Evolutionary conservation across 257 asterid species (phyloP).

Genomic region (Vinca minor): DNA sequence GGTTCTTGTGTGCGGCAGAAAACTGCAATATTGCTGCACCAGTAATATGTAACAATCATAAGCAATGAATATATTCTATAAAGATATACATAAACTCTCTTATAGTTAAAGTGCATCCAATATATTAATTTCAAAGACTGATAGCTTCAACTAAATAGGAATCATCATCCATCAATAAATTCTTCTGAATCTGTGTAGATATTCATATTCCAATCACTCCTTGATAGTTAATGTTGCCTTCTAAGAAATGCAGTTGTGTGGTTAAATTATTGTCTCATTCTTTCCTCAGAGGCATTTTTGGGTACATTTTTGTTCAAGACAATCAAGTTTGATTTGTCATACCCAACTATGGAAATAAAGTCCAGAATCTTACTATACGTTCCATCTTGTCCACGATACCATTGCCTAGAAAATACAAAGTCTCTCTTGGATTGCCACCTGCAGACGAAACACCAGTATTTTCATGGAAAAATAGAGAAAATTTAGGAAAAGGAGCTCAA

Average conservation of each 20-base stretch:
- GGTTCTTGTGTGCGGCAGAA: constrained; percentile 73
- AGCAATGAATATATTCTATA: background rate
- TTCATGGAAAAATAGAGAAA: no score
- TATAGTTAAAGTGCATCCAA: background rate
- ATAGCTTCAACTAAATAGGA: background rate
- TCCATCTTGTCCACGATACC: constrained; percentile 99
- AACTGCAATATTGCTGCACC: constrained; percentile 93
- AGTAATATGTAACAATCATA: constrained; percentile 6
- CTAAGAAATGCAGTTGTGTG: background rate
- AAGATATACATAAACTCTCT: background rate
- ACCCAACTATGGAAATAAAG: constrained; percentile 3
- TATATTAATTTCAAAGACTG: background rate
- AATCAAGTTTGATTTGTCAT: background rate
- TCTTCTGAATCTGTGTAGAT: background rate
- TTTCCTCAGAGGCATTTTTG: background rate
- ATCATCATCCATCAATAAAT: background rate
- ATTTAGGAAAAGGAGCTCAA: no score
- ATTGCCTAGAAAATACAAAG: constrained; percentile 88
- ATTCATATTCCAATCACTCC: background rate
- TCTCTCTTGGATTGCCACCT: constrained; percentile 95
- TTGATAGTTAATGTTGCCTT: background rate
- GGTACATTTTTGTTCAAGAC: background rate
- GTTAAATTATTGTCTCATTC: background rate
- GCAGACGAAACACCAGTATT: no score
- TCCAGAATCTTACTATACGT: constrained; percentile 64